These are phyloP conservation scores for Schizonepeta tenuifolia DNA, from an alignment of 257 asterid species.

Conservation along the genomic window DNA sequence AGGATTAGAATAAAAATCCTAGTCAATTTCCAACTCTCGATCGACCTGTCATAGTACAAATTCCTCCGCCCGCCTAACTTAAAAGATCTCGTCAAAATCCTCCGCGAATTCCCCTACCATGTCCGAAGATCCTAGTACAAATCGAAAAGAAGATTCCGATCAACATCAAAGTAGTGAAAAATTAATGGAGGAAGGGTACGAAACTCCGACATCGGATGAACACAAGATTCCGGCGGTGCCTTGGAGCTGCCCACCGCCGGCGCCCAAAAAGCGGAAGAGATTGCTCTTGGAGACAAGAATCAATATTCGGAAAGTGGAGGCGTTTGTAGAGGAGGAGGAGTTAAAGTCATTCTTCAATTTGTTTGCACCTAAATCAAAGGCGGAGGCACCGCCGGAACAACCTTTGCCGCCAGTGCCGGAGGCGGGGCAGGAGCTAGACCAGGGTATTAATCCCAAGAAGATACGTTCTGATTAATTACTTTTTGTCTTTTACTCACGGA, in stretches of 20 bases:
- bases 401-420: neutral
- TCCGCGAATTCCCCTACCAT: slow-evolving; percentile 5
- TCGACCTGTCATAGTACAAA: neutral
- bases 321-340: neutral
- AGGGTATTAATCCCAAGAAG: slow-evolving; percentile 6
- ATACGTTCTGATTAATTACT: neutral
- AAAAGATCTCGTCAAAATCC: slow-evolving; percentile 4
- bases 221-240: slow-evolving; percentile 33
- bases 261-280: slow-evolving; percentile 38
- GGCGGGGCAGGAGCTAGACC: neutral
- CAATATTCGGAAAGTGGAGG: neutral
- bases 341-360: slow-evolving; percentile 11
- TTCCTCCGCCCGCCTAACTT: neutral
- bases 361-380: neutral
- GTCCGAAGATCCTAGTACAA: slow-evolving; percentile 20
- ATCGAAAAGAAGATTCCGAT: neutral
- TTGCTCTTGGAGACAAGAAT: neutral
- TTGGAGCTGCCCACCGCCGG: slow-evolving; percentile 35
- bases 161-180: neutral
- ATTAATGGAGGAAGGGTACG: slow-evolving; percentile 33
- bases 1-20: neutral
- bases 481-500: neutral
- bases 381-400: neutral
- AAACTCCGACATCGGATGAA: slow-evolving; percentile 43
- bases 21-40: neutral